Base-by-base conservation (phyloP, 768 basidiomycete genomes). In the Exidia glandulosa region DNA sequence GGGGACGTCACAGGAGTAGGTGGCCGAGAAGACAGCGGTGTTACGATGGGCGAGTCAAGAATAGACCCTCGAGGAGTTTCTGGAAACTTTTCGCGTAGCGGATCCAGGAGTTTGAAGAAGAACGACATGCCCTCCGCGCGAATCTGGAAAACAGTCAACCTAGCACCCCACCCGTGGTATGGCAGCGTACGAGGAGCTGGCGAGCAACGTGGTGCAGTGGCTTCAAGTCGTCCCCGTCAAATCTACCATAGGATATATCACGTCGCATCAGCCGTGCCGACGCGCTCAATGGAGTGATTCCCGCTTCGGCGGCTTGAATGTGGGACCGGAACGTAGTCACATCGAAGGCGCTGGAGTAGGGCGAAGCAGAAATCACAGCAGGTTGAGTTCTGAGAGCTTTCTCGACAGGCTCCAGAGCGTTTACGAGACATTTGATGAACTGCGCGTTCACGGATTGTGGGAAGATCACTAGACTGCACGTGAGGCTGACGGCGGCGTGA, bases 81-180 rank as follows among this genome's bases (percentile, higher is more conserved):
- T 2, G 69, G 72, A 63, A 87, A 87, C 58, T 69, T 76, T 65
- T 84, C 81, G 45, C 82, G 70, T 23, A 77, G 78, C 0, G 85
- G 81, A 63, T 88, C 84, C 10, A 86, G 77, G n/a, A 88, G 66
- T 0, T 69, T 70, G 62, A 85, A 88, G 65, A 86, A 88, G 37
- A 79, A 68, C 23, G 70, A 73, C 76, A 88, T 75, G 19, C 87
- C 87, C 62, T 84, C 76, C n/a, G 80, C 78, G 7, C 83, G 73
- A 12, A 79, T 33, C 62, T 63, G 29, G 13, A 57, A 2, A 16
- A 0, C 19, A 32, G 78, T 76, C 62, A 87, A 73, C 3, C 19
- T 2, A 27, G 32, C 16, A 25, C 16, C 10, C n/a, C 25, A 54
- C 4, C 29, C 9, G 16, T 48, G 48, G 32, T 14, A 34, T 31